Evolutionary conservation across 306 rosid genomes (phyloP).

Genomic region (Dicorynia guianensis): DNA sequence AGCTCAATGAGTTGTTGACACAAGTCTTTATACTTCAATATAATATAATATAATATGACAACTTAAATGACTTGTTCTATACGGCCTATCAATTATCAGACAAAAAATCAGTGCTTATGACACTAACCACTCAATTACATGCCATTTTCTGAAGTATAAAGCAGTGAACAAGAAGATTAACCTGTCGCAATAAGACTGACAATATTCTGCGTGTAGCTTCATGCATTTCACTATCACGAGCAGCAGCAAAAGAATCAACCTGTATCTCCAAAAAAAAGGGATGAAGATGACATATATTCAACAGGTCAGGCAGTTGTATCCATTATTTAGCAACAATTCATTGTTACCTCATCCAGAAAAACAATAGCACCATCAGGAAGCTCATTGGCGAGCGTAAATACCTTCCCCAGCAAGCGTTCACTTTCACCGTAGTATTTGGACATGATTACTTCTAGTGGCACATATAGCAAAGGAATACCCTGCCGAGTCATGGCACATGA

Average conservation of each 20-base stretch:
- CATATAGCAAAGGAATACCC: constrained; percentile 87
- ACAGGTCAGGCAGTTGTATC: not conserved
- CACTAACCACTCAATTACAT: not conserved
- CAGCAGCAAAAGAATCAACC: constrained; percentile 84
- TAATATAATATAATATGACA: too few relatives aligned
- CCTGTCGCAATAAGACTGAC: constrained; percentile 73
- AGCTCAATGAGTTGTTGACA: constrained; percentile 20
- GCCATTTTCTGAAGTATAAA: not conserved
- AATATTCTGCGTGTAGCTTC: constrained; percentile 92
- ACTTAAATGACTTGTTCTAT: not conserved
- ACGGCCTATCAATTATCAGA: constrained; percentile 11
- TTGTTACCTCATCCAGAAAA: constrained; percentile 84
- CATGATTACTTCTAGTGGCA: constrained; percentile 86
- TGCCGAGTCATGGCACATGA: constrained; percentile 48
- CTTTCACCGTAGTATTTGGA: constrained; percentile 94
- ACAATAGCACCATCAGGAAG: constrained; percentile 85
- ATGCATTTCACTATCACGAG: constrained; percentile 86
- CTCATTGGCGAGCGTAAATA: constrained; percentile 80
- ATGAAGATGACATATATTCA: constrained; percentile 7
- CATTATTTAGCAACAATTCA: constrained; percentile 26
- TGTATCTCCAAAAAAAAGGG: constrained; percentile 36
- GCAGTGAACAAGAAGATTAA: constrained; percentile 25
- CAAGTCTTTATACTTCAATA: not conserved
- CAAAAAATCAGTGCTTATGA: constrained; percentile 6
- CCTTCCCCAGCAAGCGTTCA: constrained; percentile 78